Conservation (phyloP, 2,329 filamentous ascomycete species). For the Cladophialophora exuberans region DNA sequence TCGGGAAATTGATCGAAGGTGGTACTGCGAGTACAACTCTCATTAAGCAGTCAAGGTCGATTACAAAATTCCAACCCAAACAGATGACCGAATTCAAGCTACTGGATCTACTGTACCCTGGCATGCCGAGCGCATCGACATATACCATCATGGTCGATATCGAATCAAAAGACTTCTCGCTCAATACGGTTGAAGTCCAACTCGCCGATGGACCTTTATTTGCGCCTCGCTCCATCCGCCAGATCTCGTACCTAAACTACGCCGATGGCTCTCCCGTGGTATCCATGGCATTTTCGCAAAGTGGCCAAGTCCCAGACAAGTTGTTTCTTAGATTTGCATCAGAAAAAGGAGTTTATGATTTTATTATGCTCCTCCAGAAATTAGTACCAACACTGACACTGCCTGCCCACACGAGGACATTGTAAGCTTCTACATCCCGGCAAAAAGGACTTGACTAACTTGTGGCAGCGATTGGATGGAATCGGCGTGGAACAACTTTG, state of each 20-base stretch:
- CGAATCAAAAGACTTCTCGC: conserved; percentile 7
- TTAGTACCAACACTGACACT: background rate
- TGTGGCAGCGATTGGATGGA: conserved; percentile 23
- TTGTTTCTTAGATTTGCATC: conserved; percentile 24
- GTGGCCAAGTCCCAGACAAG: background rate
- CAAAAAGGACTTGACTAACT: background rate
- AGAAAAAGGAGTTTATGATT: conserved; percentile 14
- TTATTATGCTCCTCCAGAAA: conserved; percentile 7
- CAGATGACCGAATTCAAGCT: conserved; percentile 12
- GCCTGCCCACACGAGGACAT: background rate
- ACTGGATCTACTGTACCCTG: conserved; percentile 9
- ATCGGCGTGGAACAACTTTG: background rate
- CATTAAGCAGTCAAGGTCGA: background rate
- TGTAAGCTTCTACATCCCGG: conserved; percentile 2
- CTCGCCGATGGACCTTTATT: conserved; percentile 16
- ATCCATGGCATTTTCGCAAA: conserved; percentile 13
- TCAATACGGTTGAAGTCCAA: conserved; percentile 12
- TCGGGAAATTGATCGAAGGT: conserved; percentile 1
- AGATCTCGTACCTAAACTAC: conserved; percentile 16
- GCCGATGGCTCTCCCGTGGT: conserved; percentile 7
- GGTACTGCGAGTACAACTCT: background rate
- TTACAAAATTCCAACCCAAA: background rate
- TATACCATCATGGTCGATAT: conserved; percentile 19
- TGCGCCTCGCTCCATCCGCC: conserved; percentile 2
- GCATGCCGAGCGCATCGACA: background rate